Evolutionary conservation across 805 yeast species (phyloP).

Genomic region (Barnettozyma botsteinii): DNA sequence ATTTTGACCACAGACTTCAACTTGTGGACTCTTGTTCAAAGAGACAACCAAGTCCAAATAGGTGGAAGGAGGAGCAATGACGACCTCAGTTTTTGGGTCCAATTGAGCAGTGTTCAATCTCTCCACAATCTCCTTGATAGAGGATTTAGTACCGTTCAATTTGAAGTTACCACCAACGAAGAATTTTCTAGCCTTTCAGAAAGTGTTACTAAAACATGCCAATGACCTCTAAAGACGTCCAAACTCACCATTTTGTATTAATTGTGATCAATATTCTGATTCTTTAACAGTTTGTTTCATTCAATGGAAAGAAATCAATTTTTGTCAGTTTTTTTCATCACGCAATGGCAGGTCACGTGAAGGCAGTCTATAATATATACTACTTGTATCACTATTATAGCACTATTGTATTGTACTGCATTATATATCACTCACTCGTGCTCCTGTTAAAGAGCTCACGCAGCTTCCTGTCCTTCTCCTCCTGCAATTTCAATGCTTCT

Average conservation of each 20-base stretch:
- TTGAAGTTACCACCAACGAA: constrained; percentile 99
- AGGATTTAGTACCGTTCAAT: constrained; percentile 90
- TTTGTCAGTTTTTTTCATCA: no score
- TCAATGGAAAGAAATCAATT: no score
- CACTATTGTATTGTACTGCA: no score
- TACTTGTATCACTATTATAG: no score
- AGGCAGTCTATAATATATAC: no score
- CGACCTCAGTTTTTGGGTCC: constrained; percentile 82
- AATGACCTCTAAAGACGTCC: not conserved
- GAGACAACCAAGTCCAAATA: constrained; percentile 75
- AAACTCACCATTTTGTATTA: constrained; percentile 2
- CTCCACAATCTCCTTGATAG: constrained; percentile 78
- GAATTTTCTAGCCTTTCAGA: constrained; percentile 71
- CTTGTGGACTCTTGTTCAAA: constrained; percentile 62
- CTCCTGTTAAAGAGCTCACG: constrained; percentile 33
- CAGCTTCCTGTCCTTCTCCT: constrained; percentile 37
- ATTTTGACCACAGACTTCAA: constrained; percentile 87
- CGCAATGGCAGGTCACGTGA: no score
- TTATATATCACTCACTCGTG: not conserved
- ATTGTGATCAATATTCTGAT: no score
- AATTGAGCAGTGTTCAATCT: constrained; percentile 74
- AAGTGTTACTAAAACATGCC: not conserved
- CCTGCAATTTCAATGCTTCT: constrained; percentile 28
- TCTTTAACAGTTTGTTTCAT: no score
- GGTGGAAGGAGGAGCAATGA: constrained; percentile 93